These are phyloP conservation scores for Penicillium capsulatum DNA, from an alignment of 2,329 filamentous ascomycete species.

Conservation along the genomic window DNA sequence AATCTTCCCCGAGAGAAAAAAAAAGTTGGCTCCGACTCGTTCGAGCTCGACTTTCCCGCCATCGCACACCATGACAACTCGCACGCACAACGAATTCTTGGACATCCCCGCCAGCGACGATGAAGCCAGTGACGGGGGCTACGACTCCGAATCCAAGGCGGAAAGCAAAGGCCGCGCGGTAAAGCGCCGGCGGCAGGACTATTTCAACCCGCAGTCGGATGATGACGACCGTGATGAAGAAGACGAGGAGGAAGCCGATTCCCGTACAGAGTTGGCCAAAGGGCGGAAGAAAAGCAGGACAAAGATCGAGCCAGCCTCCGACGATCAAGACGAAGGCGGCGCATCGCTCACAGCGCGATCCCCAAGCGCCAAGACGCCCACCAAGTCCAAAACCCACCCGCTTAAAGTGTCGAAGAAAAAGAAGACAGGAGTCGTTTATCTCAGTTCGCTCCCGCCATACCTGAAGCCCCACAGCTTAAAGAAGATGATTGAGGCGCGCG, in stretches of 20 bases:
- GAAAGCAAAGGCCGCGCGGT: slow-evolving; percentile 37
- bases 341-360: background rate
- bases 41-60: background rate
- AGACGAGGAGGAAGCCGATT: slow-evolving; percentile 12
- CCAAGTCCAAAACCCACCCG: slow-evolving; percentile 1
- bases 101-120: slow-evolving; percentile 36
- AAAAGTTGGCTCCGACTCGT: slow-evolving; percentile 4
- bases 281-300: slow-evolving; percentile 7
- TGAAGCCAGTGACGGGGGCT: slow-evolving; percentile 40
- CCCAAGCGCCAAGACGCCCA: background rate
- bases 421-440: slow-evolving; percentile 44
- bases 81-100: slow-evolving; percentile 39
- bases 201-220: slow-evolving; percentile 46
- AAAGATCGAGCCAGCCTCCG: background rate
- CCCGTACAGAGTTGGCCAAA: slow-evolving; percentile 10
- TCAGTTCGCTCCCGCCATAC: slow-evolving; percentile 46
- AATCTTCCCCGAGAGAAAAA: slow-evolving; percentile 15
- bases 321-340: slow-evolving; percentile 10
- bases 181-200: slow-evolving; percentile 30
- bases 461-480: slow-evolving; percentile 48
- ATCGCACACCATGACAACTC: slow-evolving; percentile 32
- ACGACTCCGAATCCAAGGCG: slow-evolving; percentile 43
- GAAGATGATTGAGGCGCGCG: slow-evolving; percentile 38
- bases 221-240: slow-evolving; percentile 35
- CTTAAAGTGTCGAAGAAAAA: slow-evolving; percentile 11